Evolutionary conservation across 2,329 filamentous ascomycete genomes (phyloP), one percentile per base, ranked within the genome.

Genomic region (Zopfia rhizophila): DNA sequence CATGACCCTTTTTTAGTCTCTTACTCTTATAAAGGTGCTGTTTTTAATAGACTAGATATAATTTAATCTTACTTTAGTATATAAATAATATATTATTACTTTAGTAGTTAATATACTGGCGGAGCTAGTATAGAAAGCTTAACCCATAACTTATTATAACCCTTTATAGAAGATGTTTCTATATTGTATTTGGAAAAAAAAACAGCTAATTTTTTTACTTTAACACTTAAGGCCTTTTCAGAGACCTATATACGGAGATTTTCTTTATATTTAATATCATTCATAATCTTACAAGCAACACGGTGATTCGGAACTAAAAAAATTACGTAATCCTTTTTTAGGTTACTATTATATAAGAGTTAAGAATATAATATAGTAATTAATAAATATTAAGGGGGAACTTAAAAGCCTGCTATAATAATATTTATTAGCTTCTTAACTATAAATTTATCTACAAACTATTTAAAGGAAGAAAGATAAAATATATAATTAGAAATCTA

Each of bases 301-400:
- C 12, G 13, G 17, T 36, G 22, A 37, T 29, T 37, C 11, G 40
- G 40, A 14, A 37, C 17, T 7, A 31, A 18, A 28, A 44, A 44
- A 10, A 31, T 37, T 8, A 44, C 30, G 18, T 27, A 44, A 19
- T 28, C 24, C n/a, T n/a, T n/a, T n/a, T n/a, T n/a, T n/a, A n/a
- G n/a, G n/a, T n/a, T 31, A 5, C 31, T 37, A 37, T 36, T 23
- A 6, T 10, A 23, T 14, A 37, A 13, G 21, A 28, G 12, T 21
- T 44, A 31, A 7, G 40, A 31, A 18, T 44, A 44, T 5, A 31
- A 44, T 31, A 44, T 44, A 11, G 5, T 4, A n/a, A 27, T n/a
- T n/a, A n/a, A n/a, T n/a, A n/a, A n/a, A n/a, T n/a, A n/a, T n/a
- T n/a, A n/a, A n/a, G n/a, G n/a, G n/a, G n/a, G n/a, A n/a, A n/a